These are phyloP conservation scores for Rachicladosporium sp. DNA, from an alignment of 2,329 filamentous ascomycete genomes.

Conservation along the genomic window DNA sequence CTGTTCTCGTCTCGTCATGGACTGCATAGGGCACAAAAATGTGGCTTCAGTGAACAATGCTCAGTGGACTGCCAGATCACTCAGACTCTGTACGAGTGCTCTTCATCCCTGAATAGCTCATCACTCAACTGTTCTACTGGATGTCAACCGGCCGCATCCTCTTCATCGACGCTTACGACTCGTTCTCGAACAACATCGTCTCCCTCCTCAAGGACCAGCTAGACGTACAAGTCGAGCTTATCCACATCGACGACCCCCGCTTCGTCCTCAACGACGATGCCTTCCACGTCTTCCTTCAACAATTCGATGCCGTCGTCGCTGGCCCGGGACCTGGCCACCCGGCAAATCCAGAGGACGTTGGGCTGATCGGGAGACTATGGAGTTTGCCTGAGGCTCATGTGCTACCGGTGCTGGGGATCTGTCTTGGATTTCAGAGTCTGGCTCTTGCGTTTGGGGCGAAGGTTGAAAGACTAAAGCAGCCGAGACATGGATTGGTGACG, in stretches of 20 bases:
- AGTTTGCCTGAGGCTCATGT: constrained; percentile 43
- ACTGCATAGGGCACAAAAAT: no score
- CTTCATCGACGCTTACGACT: constrained; percentile 93
- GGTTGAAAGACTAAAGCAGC: constrained; percentile 55
- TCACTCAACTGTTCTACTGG: neutral
- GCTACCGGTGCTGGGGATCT: constrained; percentile 76
- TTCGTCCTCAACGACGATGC: constrained; percentile 25
- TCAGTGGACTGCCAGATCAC: no score
- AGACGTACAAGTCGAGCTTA: constrained; percentile 40
- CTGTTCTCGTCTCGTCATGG: no score
- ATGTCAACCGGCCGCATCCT: constrained; percentile 41
- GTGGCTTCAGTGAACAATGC: no score
- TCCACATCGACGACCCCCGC: constrained; percentile 52
- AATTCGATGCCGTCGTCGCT: constrained; percentile 75
- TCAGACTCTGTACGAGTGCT: no score
- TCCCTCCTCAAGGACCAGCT: constrained; percentile 57
- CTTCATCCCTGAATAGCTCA: no score
- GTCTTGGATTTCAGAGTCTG: constrained; percentile 78
- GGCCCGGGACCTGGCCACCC: constrained; percentile 86
- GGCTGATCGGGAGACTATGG: constrained; percentile 71
- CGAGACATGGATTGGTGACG: constrained; percentile 72
- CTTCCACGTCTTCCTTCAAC: constrained; percentile 34
- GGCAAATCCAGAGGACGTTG: constrained; percentile 59
- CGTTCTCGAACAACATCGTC: constrained; percentile 91
- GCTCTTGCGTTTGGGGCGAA: constrained; percentile 54